Evolutionary conservation across 495 filamentous ascomycete species (phyloP).

Genomic region (Aspergillus olivimuriae): DNA sequence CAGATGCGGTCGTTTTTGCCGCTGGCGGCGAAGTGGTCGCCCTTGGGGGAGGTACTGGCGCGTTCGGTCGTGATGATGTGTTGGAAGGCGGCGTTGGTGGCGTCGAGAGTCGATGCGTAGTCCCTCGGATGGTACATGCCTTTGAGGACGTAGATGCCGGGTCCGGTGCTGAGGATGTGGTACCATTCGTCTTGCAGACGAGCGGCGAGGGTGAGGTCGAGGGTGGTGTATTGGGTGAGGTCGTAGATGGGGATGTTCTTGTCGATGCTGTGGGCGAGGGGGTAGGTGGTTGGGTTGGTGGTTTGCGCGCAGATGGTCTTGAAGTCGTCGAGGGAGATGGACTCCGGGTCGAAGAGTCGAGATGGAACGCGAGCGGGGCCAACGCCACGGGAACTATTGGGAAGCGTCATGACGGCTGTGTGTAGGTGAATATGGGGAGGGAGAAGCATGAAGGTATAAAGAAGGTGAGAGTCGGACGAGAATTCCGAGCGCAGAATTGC

Average conservation of each 20-base stretch:
- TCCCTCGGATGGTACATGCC: slow-evolving; percentile 30
- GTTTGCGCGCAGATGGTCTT: slow-evolving; percentile 35
- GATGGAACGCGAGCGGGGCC: slow-evolving; percentile 12
- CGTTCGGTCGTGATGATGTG: slow-evolving; percentile 38
- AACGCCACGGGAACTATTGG: slow-evolving; percentile 12
- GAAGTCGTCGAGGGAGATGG: slow-evolving; percentile 31
- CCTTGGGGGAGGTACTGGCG: slow-evolving; percentile 21
- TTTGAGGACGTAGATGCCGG: slow-evolving; percentile 47
- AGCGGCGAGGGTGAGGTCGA: slow-evolving; percentile 11
- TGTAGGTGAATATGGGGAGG: no score
- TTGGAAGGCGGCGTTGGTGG: slow-evolving; percentile 36
- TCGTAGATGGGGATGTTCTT: slow-evolving; percentile 50
- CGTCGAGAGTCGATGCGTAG: slow-evolving; percentile 26
- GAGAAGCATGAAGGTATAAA: background rate
- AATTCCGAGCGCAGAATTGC: background rate
- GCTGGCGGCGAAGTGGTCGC: slow-evolving; percentile 48
- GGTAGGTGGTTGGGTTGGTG: slow-evolving; percentile 30
- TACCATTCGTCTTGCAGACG: slow-evolving; percentile 50
- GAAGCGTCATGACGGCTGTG: slow-evolving; percentile 1
- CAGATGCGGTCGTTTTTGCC: slow-evolving; percentile 49
- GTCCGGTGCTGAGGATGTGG: slow-evolving; percentile 44
- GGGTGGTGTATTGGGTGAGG: slow-evolving; percentile 21
- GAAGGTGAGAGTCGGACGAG: background rate
- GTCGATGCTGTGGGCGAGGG: slow-evolving; percentile 31
- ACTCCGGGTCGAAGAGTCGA: slow-evolving; percentile 18